Conservation (phyloP, 345 rosid genomes). For the Cardamine chenopodiifolia region DNA sequence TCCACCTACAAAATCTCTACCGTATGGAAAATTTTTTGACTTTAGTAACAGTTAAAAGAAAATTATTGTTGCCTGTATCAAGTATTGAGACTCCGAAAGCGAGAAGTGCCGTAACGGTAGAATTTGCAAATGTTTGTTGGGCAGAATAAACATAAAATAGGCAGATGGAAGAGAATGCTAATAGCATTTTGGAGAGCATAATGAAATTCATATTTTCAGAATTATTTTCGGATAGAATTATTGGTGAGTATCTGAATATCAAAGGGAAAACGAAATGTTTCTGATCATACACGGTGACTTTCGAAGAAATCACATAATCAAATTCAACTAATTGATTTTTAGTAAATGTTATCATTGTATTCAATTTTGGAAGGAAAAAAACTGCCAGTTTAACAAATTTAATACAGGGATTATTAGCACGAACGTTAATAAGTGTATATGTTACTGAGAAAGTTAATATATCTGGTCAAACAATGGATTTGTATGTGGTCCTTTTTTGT, state of each 20-base stretch:
- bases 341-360: background rate
- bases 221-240: background rate
- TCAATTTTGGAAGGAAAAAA: background rate
- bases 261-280: background rate
- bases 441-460: background rate
- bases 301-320: background rate
- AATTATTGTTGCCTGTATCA: slow-evolving; percentile 70
- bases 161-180: background rate
- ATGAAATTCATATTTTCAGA: background rate
- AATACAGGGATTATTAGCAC: background rate
- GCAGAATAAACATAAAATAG: slow-evolving; percentile 27
- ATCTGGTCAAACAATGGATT: background rate
- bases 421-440: background rate
- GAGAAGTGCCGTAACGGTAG: slow-evolving; percentile 29
- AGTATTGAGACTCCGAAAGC: slow-evolving; percentile 67
- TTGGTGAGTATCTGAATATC: slow-evolving; percentile 7
- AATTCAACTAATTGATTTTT: background rate
- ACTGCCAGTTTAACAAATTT: background rate
- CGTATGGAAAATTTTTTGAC: slow-evolving; percentile 68
- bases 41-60: slow-evolving; percentile 36
- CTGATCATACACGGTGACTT: background rate
- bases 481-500: background rate
- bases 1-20: slow-evolving; percentile 55
- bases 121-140: slow-evolving; percentile 19
- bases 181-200: slow-evolving; percentile 18